Evolutionary conservation across 768 basidiomycete species (phyloP), one percentile per base, ranked within the genome.

Genomic region (Termitomyces heimii): DNA sequence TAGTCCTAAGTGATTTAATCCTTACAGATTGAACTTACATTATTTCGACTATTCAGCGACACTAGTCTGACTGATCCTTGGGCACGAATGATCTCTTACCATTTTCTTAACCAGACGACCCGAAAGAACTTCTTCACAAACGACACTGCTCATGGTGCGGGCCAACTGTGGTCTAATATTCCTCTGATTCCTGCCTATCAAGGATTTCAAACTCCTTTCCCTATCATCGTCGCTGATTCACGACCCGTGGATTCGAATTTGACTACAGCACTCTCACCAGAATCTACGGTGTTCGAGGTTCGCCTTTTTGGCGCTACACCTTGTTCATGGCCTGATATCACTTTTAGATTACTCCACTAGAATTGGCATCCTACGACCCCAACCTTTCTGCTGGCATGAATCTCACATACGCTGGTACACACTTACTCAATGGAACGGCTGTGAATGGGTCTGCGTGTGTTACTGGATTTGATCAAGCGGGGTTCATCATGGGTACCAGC

Each of bases 341-440:
- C 54, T 18, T 51, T 28, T 54, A 84, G 82, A 80, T 87, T 2
- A 78, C 79, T 0, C 82, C 83, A n/a, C 67, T 82, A 58, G 88
- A 89, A 64, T 76, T 85, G 46, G 89, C 87, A 4, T 89, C 88
- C 0, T 92, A 80, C 70, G 89, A 92, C 63, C 85, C 88, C 10
- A 77, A 69, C 51, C 72, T 89, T 8, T 84, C 84, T n/a, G 84
- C 88, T 1, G 91, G 88, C 67, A 77, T 80, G 64, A 84, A 86
- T 45, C 72, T 82, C 28, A 71, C 79, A 0, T 83, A 79, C 61
- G 77, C 82, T 6, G 93, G 93, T 5, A 90, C 89, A 0, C 75
- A 77, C 58, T 66, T 92, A 18, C 67, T 70, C 24, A 79, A 85
- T 56, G 89, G 87, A 3, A 64, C 73, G 56, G 78, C 86, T 0